These are phyloP conservation scores for Termitomyces titanicus DNA, from an alignment of 768 basidiomycete genomes.

Conservation along the genomic window DNA sequence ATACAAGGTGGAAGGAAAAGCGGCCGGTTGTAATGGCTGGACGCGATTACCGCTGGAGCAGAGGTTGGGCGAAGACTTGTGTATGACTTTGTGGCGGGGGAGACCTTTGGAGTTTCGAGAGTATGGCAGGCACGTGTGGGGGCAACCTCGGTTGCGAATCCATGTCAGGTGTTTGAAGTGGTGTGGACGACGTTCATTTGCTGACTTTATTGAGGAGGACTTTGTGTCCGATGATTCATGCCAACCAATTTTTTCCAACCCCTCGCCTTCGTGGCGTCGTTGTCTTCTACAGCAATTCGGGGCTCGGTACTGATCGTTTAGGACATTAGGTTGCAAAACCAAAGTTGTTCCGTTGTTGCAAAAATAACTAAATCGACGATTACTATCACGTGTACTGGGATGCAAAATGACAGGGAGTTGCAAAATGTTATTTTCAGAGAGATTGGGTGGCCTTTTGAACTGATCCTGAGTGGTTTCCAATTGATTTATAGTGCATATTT, in stretches of 20 bases:
- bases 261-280: slow-evolving; percentile 20
- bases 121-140: slow-evolving; percentile 20
- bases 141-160: slow-evolving; percentile 9
- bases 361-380: no score
- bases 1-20: slow-evolving; percentile 21
- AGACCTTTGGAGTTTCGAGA: slow-evolving; percentile 38
- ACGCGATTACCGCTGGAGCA: slow-evolving; percentile 32
- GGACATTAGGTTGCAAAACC: no score
- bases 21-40: slow-evolving; percentile 28
- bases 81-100: slow-evolving; percentile 35
- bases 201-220: slow-evolving; percentile 13
- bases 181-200: slow-evolving; percentile 9
- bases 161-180: slow-evolving; percentile 7
- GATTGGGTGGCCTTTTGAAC: no score
- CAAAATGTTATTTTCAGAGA: no score
- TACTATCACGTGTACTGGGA: no score
- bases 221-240: slow-evolving; percentile 19
- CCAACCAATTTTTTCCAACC: slow-evolving; percentile 19
- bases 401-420: no score
- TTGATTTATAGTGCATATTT: no score
- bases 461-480: no score
- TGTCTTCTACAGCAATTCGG: no score
- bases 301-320: no score
- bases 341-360: no score
- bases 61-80: slow-evolving; percentile 29